Evolutionary conservation across 2,329 filamentous ascomycete genomes (phyloP).

Genomic region (Hypoxylon rubiginosum): DNA sequence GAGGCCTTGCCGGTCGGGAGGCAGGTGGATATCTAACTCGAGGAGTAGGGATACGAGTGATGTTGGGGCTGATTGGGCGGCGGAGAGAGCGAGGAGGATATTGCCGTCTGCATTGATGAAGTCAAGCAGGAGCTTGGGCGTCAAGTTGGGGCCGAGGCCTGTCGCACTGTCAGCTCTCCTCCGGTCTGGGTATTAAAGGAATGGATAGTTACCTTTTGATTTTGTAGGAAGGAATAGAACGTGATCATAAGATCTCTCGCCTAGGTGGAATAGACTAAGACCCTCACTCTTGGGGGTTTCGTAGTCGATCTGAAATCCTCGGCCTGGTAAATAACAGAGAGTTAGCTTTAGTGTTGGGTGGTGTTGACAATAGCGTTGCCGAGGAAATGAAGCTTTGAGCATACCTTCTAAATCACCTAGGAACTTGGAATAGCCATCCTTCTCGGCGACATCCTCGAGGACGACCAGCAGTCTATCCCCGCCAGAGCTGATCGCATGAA

Average conservation of each 20-base stretch:
- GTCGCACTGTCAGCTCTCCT: constrained; percentile 10
- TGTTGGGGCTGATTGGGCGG: constrained; percentile 76
- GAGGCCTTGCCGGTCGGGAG: constrained; percentile 84
- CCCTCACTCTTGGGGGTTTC: constrained; percentile 85
- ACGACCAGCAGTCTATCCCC: constrained; percentile 88
- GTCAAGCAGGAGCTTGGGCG: constrained; percentile 86
- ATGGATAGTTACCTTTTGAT: constrained; percentile 76
- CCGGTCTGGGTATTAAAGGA: background rate
- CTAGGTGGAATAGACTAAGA: constrained; percentile 84
- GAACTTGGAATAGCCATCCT: constrained; percentile 86
- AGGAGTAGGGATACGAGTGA: constrained; percentile 83
- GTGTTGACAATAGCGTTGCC: background rate
- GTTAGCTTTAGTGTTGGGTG: constrained; percentile 24
- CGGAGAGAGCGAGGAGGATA: constrained; percentile 86
- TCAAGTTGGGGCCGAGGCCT: constrained; percentile 90
- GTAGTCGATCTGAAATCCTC: constrained; percentile 85
- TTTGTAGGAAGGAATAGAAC: constrained; percentile 89
- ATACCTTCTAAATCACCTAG: constrained; percentile 78
- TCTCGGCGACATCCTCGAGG: constrained; percentile 84
- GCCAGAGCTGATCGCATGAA: constrained; percentile 81
- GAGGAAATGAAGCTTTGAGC: constrained; percentile 43
- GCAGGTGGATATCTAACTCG: constrained; percentile 91
- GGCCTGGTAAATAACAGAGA: constrained; percentile 64
- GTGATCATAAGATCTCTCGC: constrained; percentile 92
- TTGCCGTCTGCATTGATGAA: constrained; percentile 95